Percentiles rank a stretch among this genome's conserved stretches.
These are phyloP conservation scores for Penicillium hordei DNA, from an alignment of 2,329 filamentous ascomycete species.

Conservation along the genomic window DNA sequence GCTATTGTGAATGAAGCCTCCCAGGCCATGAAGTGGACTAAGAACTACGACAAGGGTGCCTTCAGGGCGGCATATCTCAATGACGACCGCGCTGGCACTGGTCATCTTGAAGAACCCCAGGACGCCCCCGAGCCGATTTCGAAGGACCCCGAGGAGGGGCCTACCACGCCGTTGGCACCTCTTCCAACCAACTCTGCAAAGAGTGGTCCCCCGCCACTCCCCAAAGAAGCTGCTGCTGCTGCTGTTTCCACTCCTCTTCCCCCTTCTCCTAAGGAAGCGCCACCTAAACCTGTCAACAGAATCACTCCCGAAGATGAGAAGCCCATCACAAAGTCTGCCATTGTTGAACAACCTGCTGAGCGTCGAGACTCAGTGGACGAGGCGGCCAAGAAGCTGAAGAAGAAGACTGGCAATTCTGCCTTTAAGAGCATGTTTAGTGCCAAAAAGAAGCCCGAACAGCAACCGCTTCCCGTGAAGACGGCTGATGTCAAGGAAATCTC, in stretches of 20 bases:
- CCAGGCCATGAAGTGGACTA: conserved; percentile 95
- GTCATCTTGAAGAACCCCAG: conserved; percentile 52
- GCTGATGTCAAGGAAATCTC: conserved; percentile 33
- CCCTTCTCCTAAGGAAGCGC: conserved; percentile 27
- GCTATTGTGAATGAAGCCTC: conserved; percentile 82
- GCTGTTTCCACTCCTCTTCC: conserved; percentile 22
- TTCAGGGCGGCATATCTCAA: conserved; percentile 83
- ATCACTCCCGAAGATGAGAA: conserved; percentile 19
- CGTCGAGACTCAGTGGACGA: conserved; percentile 37
- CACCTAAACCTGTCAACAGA: conserved; percentile 21
- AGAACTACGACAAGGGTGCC: conserved; percentile 85
- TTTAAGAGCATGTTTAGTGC: conserved; percentile 47
- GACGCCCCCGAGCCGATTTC: conserved; percentile 12
- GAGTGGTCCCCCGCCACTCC: conserved; percentile 32
- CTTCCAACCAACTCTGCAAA: conserved; percentile 29
- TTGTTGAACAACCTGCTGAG: conserved; percentile 27
- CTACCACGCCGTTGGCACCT: conserved; percentile 22
- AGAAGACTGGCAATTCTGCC: conserved; percentile 43
- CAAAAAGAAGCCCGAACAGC: conserved; percentile 40
- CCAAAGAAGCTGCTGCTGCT: conserved; percentile 30
- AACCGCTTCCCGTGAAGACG: conserved; percentile 35
- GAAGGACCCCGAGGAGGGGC: conserved; percentile 36
- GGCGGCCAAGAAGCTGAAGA: conserved; percentile 45
- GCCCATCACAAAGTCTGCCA: conserved; percentile 19
- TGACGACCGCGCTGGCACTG: conserved; percentile 70